phyloP scores from a whole-genome alignment of 768 basidiomycete species.

The Amanita inopinata region DNA sequence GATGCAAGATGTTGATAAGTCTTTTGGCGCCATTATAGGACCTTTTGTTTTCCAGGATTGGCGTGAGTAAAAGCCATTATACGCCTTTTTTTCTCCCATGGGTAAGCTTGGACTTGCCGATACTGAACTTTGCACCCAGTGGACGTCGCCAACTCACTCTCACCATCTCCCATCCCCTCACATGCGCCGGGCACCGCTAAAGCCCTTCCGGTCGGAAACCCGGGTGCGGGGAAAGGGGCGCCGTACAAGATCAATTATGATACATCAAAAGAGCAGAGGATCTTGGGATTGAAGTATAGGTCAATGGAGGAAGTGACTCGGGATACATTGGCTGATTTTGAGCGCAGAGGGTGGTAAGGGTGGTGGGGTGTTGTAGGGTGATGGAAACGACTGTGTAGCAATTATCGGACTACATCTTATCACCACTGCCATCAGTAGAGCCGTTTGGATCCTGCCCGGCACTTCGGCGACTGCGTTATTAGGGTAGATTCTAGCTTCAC shows the following conservation, averaged over 20 bases:
- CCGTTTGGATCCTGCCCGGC: no score
- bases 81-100: background rate
- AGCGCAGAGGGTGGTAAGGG: slow-evolving; percentile 3
- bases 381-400: no score
- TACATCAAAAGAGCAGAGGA: slow-evolving; percentile 3
- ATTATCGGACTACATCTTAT: no score
- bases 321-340: slow-evolving; percentile 5
- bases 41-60: slow-evolving; percentile 1
- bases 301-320: slow-evolving; percentile 7
- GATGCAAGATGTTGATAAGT: background rate
- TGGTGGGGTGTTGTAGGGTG: background rate
- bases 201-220: background rate
- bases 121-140: no score
- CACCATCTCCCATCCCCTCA: slow-evolving; percentile 5
- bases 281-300: slow-evolving; percentile 2
- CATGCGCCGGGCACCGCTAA: background rate
- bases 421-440: no score
- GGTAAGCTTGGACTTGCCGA: background rate
- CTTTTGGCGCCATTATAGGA: background rate
- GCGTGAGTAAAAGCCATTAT: background rate
- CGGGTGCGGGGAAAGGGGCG: background rate
- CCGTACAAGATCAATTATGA: background rate
- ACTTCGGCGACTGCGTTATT: no score
- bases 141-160: slow-evolving; percentile 2
- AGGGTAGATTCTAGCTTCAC: no score